phyloP scores from a whole-genome alignment of 164 flowering plant genomes.

The Vitis vinifera region DNA sequence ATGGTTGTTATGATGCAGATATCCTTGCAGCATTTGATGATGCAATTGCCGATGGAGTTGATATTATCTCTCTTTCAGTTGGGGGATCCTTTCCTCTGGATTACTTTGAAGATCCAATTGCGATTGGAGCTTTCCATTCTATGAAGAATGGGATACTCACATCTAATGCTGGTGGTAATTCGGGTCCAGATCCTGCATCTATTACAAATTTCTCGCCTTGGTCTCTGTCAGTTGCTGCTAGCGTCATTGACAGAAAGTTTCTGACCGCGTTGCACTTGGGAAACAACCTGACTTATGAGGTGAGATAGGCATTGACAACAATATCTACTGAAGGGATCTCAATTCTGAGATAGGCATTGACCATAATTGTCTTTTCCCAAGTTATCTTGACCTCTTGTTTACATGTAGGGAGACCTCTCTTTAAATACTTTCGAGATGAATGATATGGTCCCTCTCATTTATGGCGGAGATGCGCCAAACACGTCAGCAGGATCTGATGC shows the following conservation, averaged over 20 bases:
- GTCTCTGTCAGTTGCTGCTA: constrained; percentile 31
- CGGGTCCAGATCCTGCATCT: constrained; percentile 8
- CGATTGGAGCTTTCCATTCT: constrained; percentile 39
- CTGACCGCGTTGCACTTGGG: constrained; percentile 24
- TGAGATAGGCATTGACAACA: neutral
- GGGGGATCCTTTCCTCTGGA: neutral
- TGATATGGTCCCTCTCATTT: neutral
- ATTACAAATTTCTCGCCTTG: constrained; percentile 24
- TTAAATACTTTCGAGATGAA: constrained; percentile 6
- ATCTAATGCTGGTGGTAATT: constrained; percentile 30
- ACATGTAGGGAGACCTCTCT: constrained; percentile 4
- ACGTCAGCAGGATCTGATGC: neutral
- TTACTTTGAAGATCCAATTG: constrained; percentile 13
- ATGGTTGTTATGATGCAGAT: constrained; percentile 16
- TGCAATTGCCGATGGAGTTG: constrained; percentile 27
- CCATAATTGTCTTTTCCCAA: neutral
- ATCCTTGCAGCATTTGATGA: constrained; percentile 25
- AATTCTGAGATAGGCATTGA: too few relatives aligned
- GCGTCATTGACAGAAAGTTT: constrained; percentile 31
- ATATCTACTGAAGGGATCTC: too few relatives aligned
- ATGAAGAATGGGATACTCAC: constrained; percentile 29
- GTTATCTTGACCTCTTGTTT: neutral
- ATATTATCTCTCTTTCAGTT: constrained; percentile 20
- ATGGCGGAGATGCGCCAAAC: constrained; percentile 11
- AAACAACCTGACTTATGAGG: constrained; percentile 18